Evolutionary conservation across 352 stramenopile species (phyloP), one percentile per base, ranked within the genome.

Genomic region (Phytopythium ostracodes): DNA sequence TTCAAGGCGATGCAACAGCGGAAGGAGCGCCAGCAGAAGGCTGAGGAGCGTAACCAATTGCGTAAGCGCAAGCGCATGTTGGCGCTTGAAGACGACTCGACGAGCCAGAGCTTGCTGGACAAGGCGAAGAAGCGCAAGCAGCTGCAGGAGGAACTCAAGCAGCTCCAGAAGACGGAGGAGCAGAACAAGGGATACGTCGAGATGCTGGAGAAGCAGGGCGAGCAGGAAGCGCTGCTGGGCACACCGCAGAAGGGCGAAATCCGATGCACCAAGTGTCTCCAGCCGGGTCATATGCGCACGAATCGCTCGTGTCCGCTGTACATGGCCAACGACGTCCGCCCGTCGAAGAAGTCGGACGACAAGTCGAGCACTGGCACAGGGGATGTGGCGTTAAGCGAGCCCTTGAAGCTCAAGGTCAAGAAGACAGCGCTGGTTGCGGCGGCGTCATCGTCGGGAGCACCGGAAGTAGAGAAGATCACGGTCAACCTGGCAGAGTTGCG

Each of bases 161-260:
- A 92, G 58, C 65, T 93, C 11, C 68, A 89, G 61, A 90, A 86
- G 58, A 95, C 83, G 1, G 82, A 95, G 65, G 79, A 81, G 42
- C 79, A 91, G 29, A 95, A 92, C 67, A 88, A 85, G 60, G 84
- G 84, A 10, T 94, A 94, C 46, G 75, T 89, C 33, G 84, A 91
- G 68, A 87, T 91, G 78, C 77, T 94, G 20, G 75, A 92, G 60
- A 89, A 91, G 36, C 72, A 81, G 42, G 79, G 81, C 31, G 81
- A 94, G 47, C 68, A 72, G n/a, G 63, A 35, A n/a, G 67, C 68
- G 29, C 25, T 60, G 24, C 59, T 25, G 17, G 77, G 75, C 2
- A 75, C 75, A 9, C 67, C 69, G 0, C 66, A 76, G 59, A 91
- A 89, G 67, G 77, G 76, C 17, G 75, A 79, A 38, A 89, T 94